These are phyloP conservation scores for Falciphora oryzae DNA, from an alignment of 2,329 filamentous ascomycete species.

Conservation along the genomic window DNA sequence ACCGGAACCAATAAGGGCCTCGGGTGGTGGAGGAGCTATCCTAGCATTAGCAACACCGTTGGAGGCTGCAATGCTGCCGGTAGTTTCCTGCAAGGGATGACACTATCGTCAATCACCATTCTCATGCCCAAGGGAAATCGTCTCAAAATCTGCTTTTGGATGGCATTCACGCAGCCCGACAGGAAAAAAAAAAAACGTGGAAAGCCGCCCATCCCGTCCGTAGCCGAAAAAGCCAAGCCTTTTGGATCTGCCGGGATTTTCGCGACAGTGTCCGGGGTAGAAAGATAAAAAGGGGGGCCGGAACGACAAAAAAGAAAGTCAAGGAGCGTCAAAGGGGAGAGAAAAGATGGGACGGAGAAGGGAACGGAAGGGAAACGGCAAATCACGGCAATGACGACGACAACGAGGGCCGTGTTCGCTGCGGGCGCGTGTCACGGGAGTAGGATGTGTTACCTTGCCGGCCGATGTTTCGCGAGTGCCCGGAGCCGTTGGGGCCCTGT, in stretches of 20 bases:
- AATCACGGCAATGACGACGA: neutral
- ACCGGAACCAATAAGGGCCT: neutral
- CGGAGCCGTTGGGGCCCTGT: slow-evolving; percentile 3
- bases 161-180: neutral
- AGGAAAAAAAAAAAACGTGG: neutral
- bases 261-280: slow-evolving; percentile 4
- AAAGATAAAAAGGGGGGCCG: slow-evolving; percentile 11
- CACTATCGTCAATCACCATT: neutral
- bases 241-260: slow-evolving; percentile 27
- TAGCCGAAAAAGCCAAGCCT: slow-evolving; percentile 29
- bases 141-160: neutral
- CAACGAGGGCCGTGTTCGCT: neutral
- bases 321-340: too few species aligned
- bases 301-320: neutral
- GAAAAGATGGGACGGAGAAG: neutral
- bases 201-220: neutral
- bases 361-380: neutral
- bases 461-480: slow-evolving; percentile 13
- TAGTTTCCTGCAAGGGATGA: neutral
- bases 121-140: neutral
- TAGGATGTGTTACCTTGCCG: slow-evolving; percentile 16
- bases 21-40: neutral
- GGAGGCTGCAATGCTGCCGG: too few species aligned
- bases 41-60: neutral
- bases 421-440: neutral